Conservation (phyloP, 495 filamentous ascomycete genomes). For the Choiromyces venosus region DNA sequence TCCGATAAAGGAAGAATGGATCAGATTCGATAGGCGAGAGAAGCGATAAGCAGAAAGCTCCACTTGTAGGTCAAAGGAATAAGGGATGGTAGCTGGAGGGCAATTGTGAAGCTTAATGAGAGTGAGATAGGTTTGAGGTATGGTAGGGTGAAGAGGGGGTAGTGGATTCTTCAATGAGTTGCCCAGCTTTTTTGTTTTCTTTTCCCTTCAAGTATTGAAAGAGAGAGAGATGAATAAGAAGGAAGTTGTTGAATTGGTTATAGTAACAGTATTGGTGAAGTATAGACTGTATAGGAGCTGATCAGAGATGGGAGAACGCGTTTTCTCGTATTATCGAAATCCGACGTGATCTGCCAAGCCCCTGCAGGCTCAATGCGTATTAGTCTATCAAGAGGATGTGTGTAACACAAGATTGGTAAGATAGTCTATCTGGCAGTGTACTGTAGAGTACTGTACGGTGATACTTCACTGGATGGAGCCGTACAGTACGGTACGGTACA, state of each 20-base stretch:
- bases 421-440: too few relatives aligned
- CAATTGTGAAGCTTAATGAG: neutral
- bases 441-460: too few relatives aligned
- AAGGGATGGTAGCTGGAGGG: neutral
- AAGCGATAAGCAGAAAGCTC: neutral
- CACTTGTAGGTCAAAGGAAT: neutral
- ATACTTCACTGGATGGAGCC: too few relatives aligned
- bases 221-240: neutral
- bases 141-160: neutral
- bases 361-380: neutral
- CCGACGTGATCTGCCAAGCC: neutral
- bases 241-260: neutral
- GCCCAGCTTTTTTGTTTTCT: neutral
- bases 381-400: too few relatives aligned
- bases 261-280: neutral
- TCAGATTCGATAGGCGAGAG: neutral
- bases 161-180: neutral
- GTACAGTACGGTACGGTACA: too few relatives aligned
- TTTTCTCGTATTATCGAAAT: neutral
- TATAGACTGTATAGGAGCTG: neutral
- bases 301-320: neutral
- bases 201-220: neutral
- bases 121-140: neutral
- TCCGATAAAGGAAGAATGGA: neutral
- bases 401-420: neutral